Conservation (phyloP, 2,329 filamentous ascomycete species). For the Fusarium haematococcum region DNA sequence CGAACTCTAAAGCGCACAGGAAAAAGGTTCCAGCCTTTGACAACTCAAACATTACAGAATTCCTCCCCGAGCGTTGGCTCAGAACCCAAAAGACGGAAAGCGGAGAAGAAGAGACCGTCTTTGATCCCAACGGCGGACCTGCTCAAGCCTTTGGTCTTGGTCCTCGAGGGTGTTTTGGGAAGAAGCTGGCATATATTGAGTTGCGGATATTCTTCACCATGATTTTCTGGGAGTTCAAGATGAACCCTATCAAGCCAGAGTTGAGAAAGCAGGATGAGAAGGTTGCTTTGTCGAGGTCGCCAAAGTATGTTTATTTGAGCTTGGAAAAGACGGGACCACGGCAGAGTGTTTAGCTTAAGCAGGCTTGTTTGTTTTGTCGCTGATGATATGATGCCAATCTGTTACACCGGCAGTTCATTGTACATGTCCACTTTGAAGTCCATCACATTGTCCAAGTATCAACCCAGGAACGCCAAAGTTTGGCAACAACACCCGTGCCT, state of each 20-base stretch:
- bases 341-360: not conserved
- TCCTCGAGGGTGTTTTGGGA: slow-evolving; percentile 34
- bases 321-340: not conserved
- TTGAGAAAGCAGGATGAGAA: slow-evolving; percentile 17
- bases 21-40: slow-evolving; percentile 33
- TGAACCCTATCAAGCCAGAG: slow-evolving; percentile 9
- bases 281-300: slow-evolving; percentile 14
- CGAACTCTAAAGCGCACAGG: not conserved
- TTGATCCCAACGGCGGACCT: slow-evolving; percentile 27
- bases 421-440: not conserved
- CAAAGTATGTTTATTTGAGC: slow-evolving; percentile 26
- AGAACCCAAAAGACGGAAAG: not conserved
- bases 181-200: slow-evolving; percentile 33
- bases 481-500: slow-evolving; percentile 27
- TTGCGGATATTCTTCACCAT: slow-evolving; percentile 20
- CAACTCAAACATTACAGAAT: slow-evolving; percentile 40
- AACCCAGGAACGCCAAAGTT: slow-evolving; percentile 31
- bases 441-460: slow-evolving; percentile 19
- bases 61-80: slow-evolving; percentile 54
- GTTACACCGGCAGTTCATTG: not conserved
- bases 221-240: slow-evolving; percentile 17
- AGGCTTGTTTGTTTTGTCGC: not conserved
- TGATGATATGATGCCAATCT: not conserved
- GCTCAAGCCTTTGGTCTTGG: slow-evolving; percentile 35
- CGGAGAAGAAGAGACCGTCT: slow-evolving; percentile 11